These are phyloP conservation scores for Thelonectria olida DNA, from an alignment of 2,329 filamentous ascomycete genomes.

Conservation along the genomic window DNA sequence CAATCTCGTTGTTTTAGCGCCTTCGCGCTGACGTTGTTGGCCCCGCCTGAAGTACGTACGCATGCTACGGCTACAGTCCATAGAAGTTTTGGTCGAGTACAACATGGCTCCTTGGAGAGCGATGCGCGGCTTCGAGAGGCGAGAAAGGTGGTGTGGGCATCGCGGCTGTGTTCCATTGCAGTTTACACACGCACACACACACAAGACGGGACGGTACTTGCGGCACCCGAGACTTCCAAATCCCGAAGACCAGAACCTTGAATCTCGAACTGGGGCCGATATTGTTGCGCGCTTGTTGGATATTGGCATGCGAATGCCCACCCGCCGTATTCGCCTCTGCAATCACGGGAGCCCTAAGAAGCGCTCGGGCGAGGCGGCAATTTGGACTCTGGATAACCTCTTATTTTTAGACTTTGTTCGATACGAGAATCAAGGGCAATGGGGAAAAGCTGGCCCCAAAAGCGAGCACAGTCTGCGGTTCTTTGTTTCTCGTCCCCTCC, in stretches of 20 bases:
- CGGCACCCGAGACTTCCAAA: slow-evolving; percentile 2
- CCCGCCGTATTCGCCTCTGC: slow-evolving; percentile 14
- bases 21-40: slow-evolving; percentile 29
- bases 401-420: slow-evolving; percentile 1
- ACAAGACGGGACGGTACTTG: slow-evolving; percentile 6
- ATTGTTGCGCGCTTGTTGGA: background rate
- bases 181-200: slow-evolving; percentile 4
- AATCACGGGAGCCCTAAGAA: background rate
- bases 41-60: slow-evolving; percentile 28
- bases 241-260: slow-evolving; percentile 6
- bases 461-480: slow-evolving; percentile 13
- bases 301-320: background rate
- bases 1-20: slow-evolving; percentile 25
- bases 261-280: slow-evolving; percentile 1
- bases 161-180: slow-evolving; percentile 6
- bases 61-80: background rate
- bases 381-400: slow-evolving; percentile 8
- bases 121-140: background rate
- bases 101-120: background rate
- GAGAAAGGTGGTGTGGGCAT: background rate
- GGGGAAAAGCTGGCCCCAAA: background rate
- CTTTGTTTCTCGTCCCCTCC: slow-evolving; percentile 10
- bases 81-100: slow-evolving; percentile 4
- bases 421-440: slow-evolving; percentile 13
- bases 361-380: slow-evolving; percentile 5